phyloP scores from a whole-genome alignment of 495 filamentous ascomycete genomes.

The Trichoderma orchidacearum region DNA sequence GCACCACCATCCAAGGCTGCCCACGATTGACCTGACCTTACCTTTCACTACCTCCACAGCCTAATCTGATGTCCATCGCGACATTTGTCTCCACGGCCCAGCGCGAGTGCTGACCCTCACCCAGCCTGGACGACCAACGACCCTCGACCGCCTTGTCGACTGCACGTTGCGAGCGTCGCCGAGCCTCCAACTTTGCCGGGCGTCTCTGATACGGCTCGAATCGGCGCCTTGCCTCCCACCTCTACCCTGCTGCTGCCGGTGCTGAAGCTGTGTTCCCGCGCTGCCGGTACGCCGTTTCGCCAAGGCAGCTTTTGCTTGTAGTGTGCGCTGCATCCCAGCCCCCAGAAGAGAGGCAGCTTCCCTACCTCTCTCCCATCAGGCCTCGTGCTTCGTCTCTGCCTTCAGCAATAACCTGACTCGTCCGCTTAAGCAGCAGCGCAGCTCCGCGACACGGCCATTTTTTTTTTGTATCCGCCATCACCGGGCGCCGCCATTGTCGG shows the following conservation, averaged over 20 bases:
- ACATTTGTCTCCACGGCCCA: constrained; percentile 1
- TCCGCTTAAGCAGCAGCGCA: neutral
- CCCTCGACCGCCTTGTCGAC: no score
- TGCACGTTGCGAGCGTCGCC: neutral
- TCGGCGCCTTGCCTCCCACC: no score
- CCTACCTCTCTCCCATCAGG: neutral
- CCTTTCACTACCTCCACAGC: constrained; percentile 1
- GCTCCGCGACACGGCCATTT: neutral
- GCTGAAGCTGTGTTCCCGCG: neutral
- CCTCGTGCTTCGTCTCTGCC: no score
- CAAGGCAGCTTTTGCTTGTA: neutral
- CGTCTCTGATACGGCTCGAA: neutral
- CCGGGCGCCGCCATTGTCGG: neutral
- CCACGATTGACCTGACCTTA: neutral
- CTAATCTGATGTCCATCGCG: constrained; percentile 1
- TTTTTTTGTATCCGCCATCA: neutral
- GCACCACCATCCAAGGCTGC: neutral
- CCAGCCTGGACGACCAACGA: neutral
- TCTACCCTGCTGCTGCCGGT: no score
- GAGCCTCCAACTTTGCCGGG: no score
- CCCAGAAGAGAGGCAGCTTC: neutral
- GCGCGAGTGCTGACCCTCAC: neutral
- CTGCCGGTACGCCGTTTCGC: neutral
- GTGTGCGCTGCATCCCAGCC: neutral
- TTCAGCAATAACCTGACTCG: neutral